A percentile compares a stretch with the other conserved stretches of the same genome.
Conservation (phyloP, 2,329 filamentous ascomycete species). For the Cadophora luteo-olivacea region DNA sequence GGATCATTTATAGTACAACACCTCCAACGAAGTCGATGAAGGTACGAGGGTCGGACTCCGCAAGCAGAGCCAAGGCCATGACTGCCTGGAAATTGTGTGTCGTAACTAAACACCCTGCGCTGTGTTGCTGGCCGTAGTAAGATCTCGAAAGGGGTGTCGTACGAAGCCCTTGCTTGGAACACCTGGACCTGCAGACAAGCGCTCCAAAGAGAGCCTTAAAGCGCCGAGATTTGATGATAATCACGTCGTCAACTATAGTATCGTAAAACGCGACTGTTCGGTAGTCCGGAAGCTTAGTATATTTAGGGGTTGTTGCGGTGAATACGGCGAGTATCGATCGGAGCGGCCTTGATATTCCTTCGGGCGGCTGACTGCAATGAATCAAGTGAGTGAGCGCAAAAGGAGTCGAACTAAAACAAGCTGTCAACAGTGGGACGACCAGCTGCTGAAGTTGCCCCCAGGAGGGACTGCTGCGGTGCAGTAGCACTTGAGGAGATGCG, state of each 20-base stretch:
- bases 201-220: background rate
- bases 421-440: too few relatives aligned
- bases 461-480: too few relatives aligned
- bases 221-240: background rate
- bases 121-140: background rate
- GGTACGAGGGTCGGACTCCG: background rate
- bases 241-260: constrained; percentile 3
- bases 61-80: background rate
- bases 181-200: background rate
- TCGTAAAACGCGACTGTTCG: background rate
- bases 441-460: too few relatives aligned
- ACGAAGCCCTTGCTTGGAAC: background rate
- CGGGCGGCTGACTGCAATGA: background rate
- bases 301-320: background rate
- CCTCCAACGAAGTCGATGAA: too few relatives aligned
- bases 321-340: background rate
- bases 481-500: too few relatives aligned
- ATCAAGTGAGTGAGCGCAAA: background rate
- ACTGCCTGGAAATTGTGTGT: background rate
- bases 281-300: background rate
- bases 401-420: too few relatives aligned
- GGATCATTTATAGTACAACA: background rate
- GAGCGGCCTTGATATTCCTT: background rate
- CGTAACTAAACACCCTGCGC: background rate
- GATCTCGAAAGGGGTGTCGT: background rate